phyloP scores from a whole-genome alignment of 306 rosid species.

The Lagenaria siceraria region DNA sequence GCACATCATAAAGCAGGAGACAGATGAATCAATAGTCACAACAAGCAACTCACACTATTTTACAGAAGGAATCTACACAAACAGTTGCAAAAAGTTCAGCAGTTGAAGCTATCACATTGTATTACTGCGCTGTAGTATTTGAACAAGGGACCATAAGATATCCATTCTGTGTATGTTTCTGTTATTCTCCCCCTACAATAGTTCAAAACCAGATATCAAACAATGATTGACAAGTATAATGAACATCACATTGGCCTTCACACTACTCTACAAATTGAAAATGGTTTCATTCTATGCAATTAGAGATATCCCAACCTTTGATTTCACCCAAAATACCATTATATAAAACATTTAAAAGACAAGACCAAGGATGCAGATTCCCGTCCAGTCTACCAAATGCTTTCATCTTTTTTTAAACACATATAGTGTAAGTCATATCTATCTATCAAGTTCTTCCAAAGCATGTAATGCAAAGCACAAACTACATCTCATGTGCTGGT shows the following conservation, averaged over 20 bases:
- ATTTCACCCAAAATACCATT: background rate
- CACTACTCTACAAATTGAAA: background rate
- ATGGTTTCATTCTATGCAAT: background rate
- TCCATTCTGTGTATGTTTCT: slow-evolving; percentile 78
- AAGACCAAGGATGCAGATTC: background rate
- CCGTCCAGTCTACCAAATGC: background rate
- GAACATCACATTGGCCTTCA: background rate
- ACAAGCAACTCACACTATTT: slow-evolving; percentile 12
- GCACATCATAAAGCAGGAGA: background rate
- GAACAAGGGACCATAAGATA: slow-evolving; percentile 90
- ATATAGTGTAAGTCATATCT: background rate
- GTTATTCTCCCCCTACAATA: slow-evolving; percentile 69
- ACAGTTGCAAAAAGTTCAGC: slow-evolving; percentile 15
- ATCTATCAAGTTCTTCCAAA: background rate
- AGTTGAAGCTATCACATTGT: slow-evolving; percentile 17
- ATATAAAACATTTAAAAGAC: background rate
- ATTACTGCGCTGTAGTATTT: slow-evolving; percentile 69
- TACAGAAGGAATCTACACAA: slow-evolving; percentile 20
- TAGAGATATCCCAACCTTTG: background rate
- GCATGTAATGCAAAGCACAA: background rate
- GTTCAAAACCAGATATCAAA: slow-evolving; percentile 9
- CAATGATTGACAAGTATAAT: background rate
- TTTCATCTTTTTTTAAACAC: background rate
- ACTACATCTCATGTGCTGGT: background rate
- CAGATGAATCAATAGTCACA: slow-evolving; percentile 15